These are phyloP conservation scores for Sporothrix brunneoviolacea DNA, from an alignment of 2,329 filamentous ascomycete species.

Conservation along the genomic window DNA sequence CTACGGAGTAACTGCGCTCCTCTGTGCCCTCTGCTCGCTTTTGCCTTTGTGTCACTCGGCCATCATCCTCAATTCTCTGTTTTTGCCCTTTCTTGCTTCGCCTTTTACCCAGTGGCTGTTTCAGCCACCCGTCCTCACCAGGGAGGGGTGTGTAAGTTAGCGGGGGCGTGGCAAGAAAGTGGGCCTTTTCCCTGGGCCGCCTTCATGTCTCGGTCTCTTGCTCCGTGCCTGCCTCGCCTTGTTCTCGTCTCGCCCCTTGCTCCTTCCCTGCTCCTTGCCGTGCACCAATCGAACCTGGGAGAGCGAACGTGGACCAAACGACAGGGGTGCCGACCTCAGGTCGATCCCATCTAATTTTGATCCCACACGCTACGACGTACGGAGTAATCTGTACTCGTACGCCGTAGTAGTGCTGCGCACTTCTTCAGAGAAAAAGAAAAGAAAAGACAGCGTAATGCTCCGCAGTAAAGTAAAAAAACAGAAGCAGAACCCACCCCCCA, in stretches of 20 bases:
- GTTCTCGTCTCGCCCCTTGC: too few species aligned
- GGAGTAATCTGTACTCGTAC: not conserved
- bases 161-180: not conserved
- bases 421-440: not conserved
- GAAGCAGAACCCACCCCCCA: too few species aligned
- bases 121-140: slow-evolving; percentile 5
- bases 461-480: not conserved
- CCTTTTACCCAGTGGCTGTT: slow-evolving; percentile 8
- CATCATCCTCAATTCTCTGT: not conserved
- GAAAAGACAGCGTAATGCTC: not conserved
- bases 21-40: not conserved
- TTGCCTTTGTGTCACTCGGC: not conserved
- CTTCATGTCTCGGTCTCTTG: not conserved
- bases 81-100: not conserved
- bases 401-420: too few species aligned
- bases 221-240: not conserved
- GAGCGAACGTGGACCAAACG: not conserved
- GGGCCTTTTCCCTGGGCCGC: not conserved
- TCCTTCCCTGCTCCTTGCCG: not conserved
- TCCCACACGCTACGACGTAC: not conserved
- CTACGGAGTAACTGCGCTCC: too few species aligned
- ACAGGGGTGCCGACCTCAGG: slow-evolving; percentile 7
- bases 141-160: slow-evolving; percentile 7
- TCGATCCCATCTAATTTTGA: slow-evolving; percentile 14
- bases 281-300: not conserved